phyloP scores from a whole-genome alignment of 495 filamentous ascomycete genomes.

The Xylaria palmicola region DNA sequence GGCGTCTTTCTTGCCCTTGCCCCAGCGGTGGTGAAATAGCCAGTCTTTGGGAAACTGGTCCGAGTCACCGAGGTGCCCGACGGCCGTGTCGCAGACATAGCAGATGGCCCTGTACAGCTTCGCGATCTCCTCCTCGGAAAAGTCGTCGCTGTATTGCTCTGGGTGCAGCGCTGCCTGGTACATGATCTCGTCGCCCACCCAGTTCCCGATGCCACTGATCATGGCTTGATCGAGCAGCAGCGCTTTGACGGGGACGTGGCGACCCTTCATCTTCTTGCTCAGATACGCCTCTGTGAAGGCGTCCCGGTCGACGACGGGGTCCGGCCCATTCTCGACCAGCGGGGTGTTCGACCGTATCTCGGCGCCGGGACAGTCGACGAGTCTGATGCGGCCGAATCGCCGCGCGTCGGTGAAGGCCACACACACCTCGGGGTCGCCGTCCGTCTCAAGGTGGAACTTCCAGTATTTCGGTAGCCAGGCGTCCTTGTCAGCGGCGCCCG shows the following conservation, averaged over 20 bases:
- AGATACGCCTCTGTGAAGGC: slow-evolving; percentile 73
- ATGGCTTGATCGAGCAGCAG: slow-evolving; percentile 84
- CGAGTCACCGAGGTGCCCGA: slow-evolving; percentile 77
- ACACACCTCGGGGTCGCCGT: slow-evolving; percentile 55
- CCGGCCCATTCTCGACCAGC: slow-evolving; percentile 86
- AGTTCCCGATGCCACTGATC: slow-evolving; percentile 92
- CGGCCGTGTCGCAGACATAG: slow-evolving; percentile 74
- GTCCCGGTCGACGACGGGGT: slow-evolving; percentile 82
- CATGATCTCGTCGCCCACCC: slow-evolving; percentile 92
- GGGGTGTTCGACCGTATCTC: slow-evolving; percentile 76
- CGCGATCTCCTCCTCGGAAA: slow-evolving; percentile 68
- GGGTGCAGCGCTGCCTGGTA: slow-evolving; percentile 62
- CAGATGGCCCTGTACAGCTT: slow-evolving; percentile 70
- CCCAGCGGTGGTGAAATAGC: slow-evolving; percentile 91
- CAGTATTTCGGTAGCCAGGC: slow-evolving; percentile 88
- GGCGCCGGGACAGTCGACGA: slow-evolving; percentile 74
- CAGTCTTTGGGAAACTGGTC: slow-evolving; percentile 83
- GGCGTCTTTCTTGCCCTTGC: slow-evolving; percentile 79
- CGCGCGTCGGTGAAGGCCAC: slow-evolving; percentile 83
- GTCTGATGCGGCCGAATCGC: slow-evolving; percentile 70
- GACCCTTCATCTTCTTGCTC: slow-evolving; percentile 61
- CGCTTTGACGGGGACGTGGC: slow-evolving; percentile 82
- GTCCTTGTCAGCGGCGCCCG: slow-evolving; percentile 50
- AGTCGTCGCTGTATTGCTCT: slow-evolving; percentile 85
- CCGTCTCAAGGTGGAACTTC: slow-evolving; percentile 78